phyloP scores from a whole-genome alignment of 257 asterid genomes.

The Avicennia marina region DNA sequence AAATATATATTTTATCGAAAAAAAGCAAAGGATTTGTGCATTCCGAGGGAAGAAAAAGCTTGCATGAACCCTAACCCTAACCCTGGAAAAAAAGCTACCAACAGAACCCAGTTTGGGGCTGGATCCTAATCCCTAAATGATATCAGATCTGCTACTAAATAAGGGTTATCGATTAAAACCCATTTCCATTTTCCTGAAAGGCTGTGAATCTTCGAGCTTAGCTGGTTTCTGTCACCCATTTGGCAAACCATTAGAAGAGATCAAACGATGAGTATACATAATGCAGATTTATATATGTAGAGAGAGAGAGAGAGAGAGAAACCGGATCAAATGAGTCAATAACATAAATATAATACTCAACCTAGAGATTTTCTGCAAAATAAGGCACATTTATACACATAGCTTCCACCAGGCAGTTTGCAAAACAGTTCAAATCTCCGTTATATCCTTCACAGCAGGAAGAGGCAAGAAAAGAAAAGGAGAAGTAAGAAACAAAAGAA shows the following conservation, averaged over 20 bases:
- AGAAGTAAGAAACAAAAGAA: not conserved
- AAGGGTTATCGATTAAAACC: too few species aligned
- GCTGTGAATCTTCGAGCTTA: too few species aligned
- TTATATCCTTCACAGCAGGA: too few species aligned
- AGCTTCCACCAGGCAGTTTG: not conserved
- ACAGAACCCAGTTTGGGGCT: conserved; percentile 5
- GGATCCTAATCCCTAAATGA: too few species aligned
- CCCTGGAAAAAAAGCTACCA: not conserved
- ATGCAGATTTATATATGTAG: too few species aligned
- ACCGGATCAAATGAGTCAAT: not conserved
- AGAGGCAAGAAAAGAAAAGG: not conserved
- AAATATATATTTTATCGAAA: too few species aligned
- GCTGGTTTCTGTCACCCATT: too few species aligned
- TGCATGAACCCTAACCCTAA: conserved; percentile 41
- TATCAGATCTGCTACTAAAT: too few species aligned
- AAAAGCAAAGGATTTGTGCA: not conserved
- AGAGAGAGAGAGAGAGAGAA: not conserved
- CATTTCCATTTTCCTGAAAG: too few species aligned
- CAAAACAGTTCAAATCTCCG: not conserved
- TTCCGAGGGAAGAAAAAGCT: conserved; percentile 10
- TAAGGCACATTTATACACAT: too few species aligned
- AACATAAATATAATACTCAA: not conserved
- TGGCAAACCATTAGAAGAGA: too few species aligned
- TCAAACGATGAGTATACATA: too few species aligned
- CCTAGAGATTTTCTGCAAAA: conserved; percentile 11